Percentiles rank a stretch among this genome's conserved stretches.
Conservation (phyloP, 1,284 basidiomycete species). For the Cutaneotrichosporon sp. region DNA sequence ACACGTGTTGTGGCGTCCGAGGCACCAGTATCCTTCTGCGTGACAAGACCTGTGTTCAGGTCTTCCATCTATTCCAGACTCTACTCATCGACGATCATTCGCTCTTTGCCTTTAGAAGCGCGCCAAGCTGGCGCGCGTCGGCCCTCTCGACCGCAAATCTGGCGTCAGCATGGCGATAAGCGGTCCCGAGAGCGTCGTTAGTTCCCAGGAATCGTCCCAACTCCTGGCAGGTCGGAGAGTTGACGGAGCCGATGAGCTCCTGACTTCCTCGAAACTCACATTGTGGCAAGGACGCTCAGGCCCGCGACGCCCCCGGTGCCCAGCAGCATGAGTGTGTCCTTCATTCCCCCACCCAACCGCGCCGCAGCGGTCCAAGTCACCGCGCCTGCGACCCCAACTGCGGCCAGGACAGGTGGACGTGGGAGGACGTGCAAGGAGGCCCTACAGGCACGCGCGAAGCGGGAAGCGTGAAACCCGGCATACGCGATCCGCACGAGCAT, state of each 20-base stretch:
- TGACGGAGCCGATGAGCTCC: background rate
- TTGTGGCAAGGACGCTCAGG: slow-evolving; percentile 30
- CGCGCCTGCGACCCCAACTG: background rate
- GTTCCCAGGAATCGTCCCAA: background rate
- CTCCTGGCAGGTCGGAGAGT: too few relatives aligned
- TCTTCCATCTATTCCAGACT: background rate
- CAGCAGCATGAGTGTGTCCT: slow-evolving; percentile 21
- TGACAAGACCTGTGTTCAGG: background rate
- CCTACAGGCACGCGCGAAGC: background rate
- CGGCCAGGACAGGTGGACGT: slow-evolving; percentile 5
- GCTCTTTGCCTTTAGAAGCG: background rate
- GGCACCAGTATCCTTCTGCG: background rate
- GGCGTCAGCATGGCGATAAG: slow-evolving; percentile 4
- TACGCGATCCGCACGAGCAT: slow-evolving; percentile 48
- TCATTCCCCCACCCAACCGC: slow-evolving; percentile 1
- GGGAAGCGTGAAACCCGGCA: slow-evolving; percentile 33
- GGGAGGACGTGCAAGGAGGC: slow-evolving; percentile 1
- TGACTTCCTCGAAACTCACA: slow-evolving; percentile 28
- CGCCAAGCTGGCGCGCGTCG: background rate
- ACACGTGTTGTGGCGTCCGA: background rate
- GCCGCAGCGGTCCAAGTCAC: slow-evolving; percentile 5
- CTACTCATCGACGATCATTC: background rate
- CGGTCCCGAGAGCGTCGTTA: background rate
- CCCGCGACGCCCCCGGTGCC: slow-evolving; percentile 34
- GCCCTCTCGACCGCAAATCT: slow-evolving; percentile 5